Base-by-base conservation (phyloP, 495 filamentous ascomycete genomes). In the Pseudotulostoma volvatum region DNA sequence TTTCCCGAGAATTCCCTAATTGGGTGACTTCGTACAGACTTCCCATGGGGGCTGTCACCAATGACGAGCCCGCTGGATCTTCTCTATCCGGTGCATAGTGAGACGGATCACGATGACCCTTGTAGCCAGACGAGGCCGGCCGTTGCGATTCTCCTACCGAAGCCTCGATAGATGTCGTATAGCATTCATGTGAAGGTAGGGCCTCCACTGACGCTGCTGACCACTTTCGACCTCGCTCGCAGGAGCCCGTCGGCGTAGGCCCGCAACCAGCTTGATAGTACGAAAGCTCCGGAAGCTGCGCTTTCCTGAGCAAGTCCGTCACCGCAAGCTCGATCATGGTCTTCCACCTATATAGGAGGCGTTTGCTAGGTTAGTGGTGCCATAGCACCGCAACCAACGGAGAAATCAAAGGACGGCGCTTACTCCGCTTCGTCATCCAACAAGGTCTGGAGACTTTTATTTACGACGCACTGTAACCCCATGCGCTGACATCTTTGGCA, bases 1-100 rank as follows among this genome's bases (percentile, higher is more conserved):
- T 61, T 18, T 54, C 52, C n/a, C 55, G 59, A 9, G 61, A 60
- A 36, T 67, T 60, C 42, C 64, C 61, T 34, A 76, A 44, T 42
- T 70, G 70, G 3, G 71, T 76, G 30, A 76, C 71, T 50, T 74
- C 71, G 43, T 71, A 76, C 23, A 76, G 46, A 44, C 66, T 73
- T 8, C 68, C 63, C 68, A 76, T 74, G 1, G 71, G 71, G 15
- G 67, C 70, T 11, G 69, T 63, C 14, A 74, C 62, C 32, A 74
- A 38, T 1, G 63, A 63, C 2, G 56, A 53, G 15, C 53, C 52
- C 9, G 53, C 54, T 16, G 57, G 61, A 23, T 67, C 63, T 39
- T 66, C 63, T 31, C 50, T 50, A 23, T 67, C 63, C 4, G 63
- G 56, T 3, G 59, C 55, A 41, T 57, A 64, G 23, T 63, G 61